A percentile compares a stretch with the other conserved stretches of the same genome.
Evolutionary conservation across 192 early-diverging fungal species (phyloP).

Genomic region (Coemansia sp.): DNA sequence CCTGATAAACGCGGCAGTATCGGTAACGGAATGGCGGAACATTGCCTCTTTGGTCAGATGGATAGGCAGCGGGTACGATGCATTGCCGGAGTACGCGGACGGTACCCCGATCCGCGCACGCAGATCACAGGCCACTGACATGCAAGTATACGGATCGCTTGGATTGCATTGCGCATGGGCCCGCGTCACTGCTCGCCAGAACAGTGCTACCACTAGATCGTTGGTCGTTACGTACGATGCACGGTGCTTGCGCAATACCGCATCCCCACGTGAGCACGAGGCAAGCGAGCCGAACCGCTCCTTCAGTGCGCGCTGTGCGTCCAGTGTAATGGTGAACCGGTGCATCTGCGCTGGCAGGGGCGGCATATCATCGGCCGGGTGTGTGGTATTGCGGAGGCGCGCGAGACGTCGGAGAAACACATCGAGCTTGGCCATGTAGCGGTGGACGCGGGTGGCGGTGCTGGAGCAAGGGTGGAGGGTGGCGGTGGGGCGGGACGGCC

Average conservation of each 20-base stretch:
- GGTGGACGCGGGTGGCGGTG: neutral
- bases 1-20: slow-evolving; percentile 37
- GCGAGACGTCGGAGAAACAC: slow-evolving; percentile 3
- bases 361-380: no score
- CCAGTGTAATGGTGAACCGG: slow-evolving; percentile 13
- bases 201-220: slow-evolving; percentile 28
- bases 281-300: slow-evolving; percentile 8
- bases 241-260: slow-evolving; percentile 6
- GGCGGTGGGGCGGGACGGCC: no score
- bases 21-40: slow-evolving; percentile 16
- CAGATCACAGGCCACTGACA: slow-evolving; percentile 43
- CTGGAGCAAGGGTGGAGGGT: no score
- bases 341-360: neutral
- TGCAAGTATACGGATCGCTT: slow-evolving; percentile 32
- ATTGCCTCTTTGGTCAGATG: slow-evolving; percentile 23
- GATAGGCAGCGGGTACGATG: slow-evolving; percentile 35
- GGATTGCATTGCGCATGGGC: slow-evolving; percentile 15
- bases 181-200: slow-evolving; percentile 45
- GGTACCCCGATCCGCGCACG: slow-evolving; percentile 23
- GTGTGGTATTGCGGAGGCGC: neutral
- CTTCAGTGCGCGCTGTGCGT: slow-evolving; percentile 16
- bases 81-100: slow-evolving; percentile 32
- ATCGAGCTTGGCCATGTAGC: slow-evolving; percentile 8
- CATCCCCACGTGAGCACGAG: slow-evolving; percentile 3
- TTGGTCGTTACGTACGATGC: slow-evolving; percentile 32